Percentiles rank a stretch among this genome's conserved stretches.
These are phyloP conservation scores for Eruca vesicaria DNA, from an alignment of 441 rosid genomes.

Conservation along the genomic window DNA sequence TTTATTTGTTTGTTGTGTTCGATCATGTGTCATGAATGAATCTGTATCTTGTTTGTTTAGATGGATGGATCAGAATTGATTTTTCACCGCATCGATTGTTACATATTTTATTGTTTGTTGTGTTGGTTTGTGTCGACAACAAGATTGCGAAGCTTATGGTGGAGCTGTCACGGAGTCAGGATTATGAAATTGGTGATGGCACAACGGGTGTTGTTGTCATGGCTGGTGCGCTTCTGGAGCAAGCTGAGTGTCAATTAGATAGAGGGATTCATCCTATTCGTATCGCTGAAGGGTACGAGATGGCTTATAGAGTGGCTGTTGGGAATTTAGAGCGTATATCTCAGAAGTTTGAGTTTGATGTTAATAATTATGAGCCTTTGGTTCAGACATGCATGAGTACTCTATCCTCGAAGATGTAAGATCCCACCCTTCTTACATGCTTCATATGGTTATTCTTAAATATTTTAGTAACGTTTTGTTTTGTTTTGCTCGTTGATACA, in stretches of 20 bases:
- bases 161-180: constrained; percentile 80
- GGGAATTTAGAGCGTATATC: constrained; percentile 76
- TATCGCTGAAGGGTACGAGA: constrained; percentile 89
- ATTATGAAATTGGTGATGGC: no score
- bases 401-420: constrained; percentile 86
- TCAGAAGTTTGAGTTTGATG: constrained; percentile 78
- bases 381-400: constrained; percentile 97
- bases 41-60: no score
- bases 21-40: no score
- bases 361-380: constrained; percentile 64
- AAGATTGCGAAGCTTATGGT: constrained; percentile 97
- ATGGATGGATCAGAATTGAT: no score
- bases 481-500: constrained; percentile 34
- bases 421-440: neutral
- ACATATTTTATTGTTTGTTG: no score
- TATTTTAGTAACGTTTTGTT: neutral
- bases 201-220: constrained; percentile 88
- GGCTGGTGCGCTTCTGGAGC: constrained; percentile 95
- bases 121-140: constrained; percentile 92
- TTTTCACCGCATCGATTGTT: no score
- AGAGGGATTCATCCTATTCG: constrained; percentile 91
- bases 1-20: no score
- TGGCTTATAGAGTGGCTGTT: constrained; percentile 84
- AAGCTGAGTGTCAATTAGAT: constrained; percentile 84
- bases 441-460: neutral